Base-by-base conservation (phyloP, 164 flowering plant genomes). In the Protea cynaroides region DNA sequence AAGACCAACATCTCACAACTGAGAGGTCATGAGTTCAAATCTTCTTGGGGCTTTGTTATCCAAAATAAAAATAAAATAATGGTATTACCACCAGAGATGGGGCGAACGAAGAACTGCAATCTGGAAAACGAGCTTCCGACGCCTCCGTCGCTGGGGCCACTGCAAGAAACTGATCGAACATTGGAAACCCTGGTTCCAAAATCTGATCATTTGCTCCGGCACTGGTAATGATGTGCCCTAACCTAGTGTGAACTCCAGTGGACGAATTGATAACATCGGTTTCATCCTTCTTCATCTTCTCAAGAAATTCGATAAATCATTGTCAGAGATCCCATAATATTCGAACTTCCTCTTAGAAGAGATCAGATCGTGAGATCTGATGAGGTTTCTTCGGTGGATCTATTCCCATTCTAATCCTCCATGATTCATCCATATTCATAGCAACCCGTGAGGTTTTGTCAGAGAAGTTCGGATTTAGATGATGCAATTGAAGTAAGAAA, bases 81-180 rank as follows among this genome's bases (percentile, higher is more conserved):
- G 22, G 85, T 84, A 0, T 74, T 77, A 0, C 84, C 79, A 1
- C 65, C 82, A 12, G 84, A 79, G 10, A 88, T 72, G 76, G 73
- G 74, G 59, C 84, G 64, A 44, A 92, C 83, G 58, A 92, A 92
- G 67, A 92, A 91, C 54, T 91, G 97, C 14, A 80, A 61, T 17
- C 71, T 18, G 40, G 67, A 61, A 11, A 15, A 24, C 10, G 59
- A 53, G 15, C 64, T 71, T 47, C 59, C 47, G 58, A 61, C 34
- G 49, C 40, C 59, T 29, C 63, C 59, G 6, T 29, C 21, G 36
- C 63, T 13, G 22, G 61, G 25, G 58, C 62, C 4, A 40, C 53
- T 62, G 49, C 50, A 62, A 0, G 61, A 37, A 3, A 50, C 19
- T 58, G 69, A 75, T 47, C 40, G 58, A n/a, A 57, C 69, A 43